These are phyloP conservation scores for Venturia asperata DNA, from an alignment of 2,329 filamentous ascomycete genomes.

Conservation along the genomic window DNA sequence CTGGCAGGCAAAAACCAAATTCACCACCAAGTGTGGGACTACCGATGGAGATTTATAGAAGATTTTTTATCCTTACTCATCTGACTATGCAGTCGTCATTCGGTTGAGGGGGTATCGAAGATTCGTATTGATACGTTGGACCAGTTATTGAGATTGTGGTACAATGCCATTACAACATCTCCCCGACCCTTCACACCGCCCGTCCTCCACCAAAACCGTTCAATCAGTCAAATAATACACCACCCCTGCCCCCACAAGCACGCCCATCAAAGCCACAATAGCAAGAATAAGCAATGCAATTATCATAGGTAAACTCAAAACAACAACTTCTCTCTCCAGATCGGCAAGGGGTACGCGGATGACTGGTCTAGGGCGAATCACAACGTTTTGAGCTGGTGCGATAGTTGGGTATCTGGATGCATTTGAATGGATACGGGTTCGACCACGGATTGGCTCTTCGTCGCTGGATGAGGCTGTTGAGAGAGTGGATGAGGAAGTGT, in stretches of 20 bases:
- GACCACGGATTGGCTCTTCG: background rate
- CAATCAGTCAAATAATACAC: background rate
- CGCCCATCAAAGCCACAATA: background rate
- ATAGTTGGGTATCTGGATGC: background rate
- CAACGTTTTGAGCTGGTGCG: background rate
- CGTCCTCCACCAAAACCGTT: background rate
- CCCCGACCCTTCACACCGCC: too few species aligned
- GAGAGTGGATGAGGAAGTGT: background rate
- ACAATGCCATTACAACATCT: too few species aligned
- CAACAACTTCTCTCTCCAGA: background rate
- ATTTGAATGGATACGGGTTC: background rate
- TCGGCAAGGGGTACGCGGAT: background rate
- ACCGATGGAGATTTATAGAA: too few species aligned
- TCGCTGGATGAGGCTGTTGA: background rate
- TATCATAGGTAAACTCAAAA: background rate
- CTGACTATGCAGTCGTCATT: too few species aligned
- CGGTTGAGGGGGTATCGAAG: too few species aligned
- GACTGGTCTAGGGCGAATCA: background rate
- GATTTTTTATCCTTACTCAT: too few species aligned
- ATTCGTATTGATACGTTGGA: too few species aligned
- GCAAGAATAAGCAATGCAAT: background rate
- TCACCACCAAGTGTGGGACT: too few species aligned
- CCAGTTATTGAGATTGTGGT: too few species aligned
- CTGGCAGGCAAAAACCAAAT: too few species aligned
- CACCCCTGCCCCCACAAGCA: background rate